Evolutionary conservation across 768 basidiomycete species (phyloP).

Genomic region (Mycena leptocephala): DNA sequence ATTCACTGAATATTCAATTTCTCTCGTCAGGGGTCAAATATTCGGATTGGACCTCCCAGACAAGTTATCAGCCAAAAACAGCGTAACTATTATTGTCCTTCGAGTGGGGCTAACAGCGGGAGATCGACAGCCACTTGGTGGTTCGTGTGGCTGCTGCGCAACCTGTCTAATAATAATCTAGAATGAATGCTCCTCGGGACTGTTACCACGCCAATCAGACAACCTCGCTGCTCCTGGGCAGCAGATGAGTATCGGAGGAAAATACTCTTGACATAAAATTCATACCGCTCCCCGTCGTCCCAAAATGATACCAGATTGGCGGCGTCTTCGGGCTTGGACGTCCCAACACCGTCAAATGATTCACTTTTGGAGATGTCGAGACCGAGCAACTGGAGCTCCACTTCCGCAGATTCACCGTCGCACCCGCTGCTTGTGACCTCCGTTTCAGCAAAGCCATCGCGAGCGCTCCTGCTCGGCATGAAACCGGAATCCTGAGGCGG

Average conservation of each 20-base stretch:
- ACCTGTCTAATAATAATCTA: no score
- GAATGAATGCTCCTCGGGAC: background rate
- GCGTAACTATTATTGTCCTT: no score
- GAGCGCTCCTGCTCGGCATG: background rate
- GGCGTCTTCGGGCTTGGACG: background rate
- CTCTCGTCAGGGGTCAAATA: no score
- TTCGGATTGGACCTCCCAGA: no score
- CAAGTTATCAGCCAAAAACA: no score
- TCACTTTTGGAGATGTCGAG: slow-evolving; percentile 40
- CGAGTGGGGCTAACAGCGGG: no score
- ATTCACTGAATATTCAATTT: no score
- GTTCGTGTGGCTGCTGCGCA: no score
- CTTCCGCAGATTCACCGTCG: slow-evolving; percentile 35
- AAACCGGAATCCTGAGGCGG: slow-evolving; percentile 57
- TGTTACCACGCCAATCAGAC: slow-evolving; percentile 27
- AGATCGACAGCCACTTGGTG: no score
- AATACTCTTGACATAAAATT: background rate
- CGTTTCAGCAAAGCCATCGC: background rate
- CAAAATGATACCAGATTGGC: slow-evolving; percentile 37
- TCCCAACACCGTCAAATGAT: background rate
- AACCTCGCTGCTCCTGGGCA: background rate
- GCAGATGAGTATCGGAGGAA: background rate
- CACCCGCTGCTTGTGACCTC: background rate
- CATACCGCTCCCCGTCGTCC: slow-evolving; percentile 36
- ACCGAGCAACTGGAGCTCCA: slow-evolving; percentile 41